Evolutionary conservation across 257 asterid species (phyloP).

Genomic region (Nicotiana tabacum): DNA sequence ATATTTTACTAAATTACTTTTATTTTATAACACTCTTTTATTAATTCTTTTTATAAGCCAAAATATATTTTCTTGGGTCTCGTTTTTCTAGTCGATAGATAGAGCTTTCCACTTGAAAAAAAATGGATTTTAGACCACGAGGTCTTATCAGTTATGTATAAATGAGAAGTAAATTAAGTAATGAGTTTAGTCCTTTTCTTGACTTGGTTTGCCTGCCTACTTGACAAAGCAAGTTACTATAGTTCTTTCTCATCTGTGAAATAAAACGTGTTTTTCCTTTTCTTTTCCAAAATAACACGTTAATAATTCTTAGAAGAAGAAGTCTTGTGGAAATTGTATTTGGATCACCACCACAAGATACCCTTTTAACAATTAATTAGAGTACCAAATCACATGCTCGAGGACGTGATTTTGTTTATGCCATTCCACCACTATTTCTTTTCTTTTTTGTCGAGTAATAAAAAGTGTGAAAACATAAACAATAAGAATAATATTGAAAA

Average conservation of each 20-base stretch:
- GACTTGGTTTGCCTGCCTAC: neutral
- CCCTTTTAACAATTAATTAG: neutral
- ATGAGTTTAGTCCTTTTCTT: neutral
- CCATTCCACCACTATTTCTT: neutral
- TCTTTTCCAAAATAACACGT: neutral
- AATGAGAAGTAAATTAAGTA: neutral
- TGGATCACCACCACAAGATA: neutral
- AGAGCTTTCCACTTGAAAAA: too few relatives aligned
- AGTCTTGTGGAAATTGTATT: neutral
- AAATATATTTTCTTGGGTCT: too few relatives aligned
- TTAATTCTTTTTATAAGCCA: too few relatives aligned
- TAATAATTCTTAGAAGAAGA: neutral
- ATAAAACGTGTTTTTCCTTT: neutral
- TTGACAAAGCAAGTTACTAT: neutral
- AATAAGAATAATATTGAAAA: neutral
- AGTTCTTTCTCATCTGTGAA: neutral
- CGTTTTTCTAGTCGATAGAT: too few relatives aligned
- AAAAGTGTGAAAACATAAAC: neutral
- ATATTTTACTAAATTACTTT: too few relatives aligned
- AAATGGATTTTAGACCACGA: too few relatives aligned
- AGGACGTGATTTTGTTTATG: neutral
- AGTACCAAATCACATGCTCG: neutral
- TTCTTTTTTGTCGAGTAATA: neutral
- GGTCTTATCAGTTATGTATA: too few relatives aligned
- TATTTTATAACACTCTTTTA: too few relatives aligned